phyloP scores from a whole-genome alignment of 2,329 filamentous ascomycete species.

The Exophiala alcalophila region DNA sequence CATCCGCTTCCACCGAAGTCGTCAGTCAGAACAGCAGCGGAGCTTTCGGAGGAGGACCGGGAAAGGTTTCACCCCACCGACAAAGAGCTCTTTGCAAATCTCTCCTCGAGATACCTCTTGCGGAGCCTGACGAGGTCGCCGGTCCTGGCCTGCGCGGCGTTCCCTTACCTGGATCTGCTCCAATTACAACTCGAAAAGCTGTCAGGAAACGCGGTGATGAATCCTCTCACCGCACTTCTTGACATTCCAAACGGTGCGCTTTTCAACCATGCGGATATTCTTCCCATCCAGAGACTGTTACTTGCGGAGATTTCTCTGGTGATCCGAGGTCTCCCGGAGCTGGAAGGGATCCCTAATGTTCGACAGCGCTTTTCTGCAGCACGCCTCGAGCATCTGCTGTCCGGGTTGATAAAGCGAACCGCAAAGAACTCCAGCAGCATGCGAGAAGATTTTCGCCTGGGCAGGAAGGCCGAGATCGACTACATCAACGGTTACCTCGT shows the following conservation, averaged over 20 bases:
- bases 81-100: conserved; percentile 26
- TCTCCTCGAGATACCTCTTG: conserved; percentile 59
- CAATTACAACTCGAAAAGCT: conserved; percentile 73
- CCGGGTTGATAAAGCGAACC: conserved; percentile 54
- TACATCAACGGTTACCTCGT: conserved; percentile 89
- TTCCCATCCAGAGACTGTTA: conserved; percentile 66
- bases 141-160: conserved; percentile 58
- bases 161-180: conserved; percentile 62
- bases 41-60: conserved; percentile 28
- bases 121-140: conserved; percentile 62
- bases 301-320: conserved; percentile 72
- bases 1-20: conserved; percentile 24
- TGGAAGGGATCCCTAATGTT: conserved; percentile 60
- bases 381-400: conserved; percentile 60
- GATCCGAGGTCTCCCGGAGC: conserved; percentile 70
- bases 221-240: conserved; percentile 75
- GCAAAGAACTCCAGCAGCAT: conserved; percentile 63
- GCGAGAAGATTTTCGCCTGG: conserved; percentile 61
- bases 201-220: conserved; percentile 71
- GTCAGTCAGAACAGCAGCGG: conserved; percentile 16
- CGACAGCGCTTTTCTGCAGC: conserved; percentile 57
- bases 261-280: conserved; percentile 63
- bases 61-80: conserved; percentile 25
- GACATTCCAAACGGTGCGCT: conserved; percentile 73
- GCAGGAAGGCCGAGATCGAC: conserved; percentile 69